phyloP scores from a whole-genome alignment of 148 eudicot genomes.

The Fagopyrum esculentum region DNA sequence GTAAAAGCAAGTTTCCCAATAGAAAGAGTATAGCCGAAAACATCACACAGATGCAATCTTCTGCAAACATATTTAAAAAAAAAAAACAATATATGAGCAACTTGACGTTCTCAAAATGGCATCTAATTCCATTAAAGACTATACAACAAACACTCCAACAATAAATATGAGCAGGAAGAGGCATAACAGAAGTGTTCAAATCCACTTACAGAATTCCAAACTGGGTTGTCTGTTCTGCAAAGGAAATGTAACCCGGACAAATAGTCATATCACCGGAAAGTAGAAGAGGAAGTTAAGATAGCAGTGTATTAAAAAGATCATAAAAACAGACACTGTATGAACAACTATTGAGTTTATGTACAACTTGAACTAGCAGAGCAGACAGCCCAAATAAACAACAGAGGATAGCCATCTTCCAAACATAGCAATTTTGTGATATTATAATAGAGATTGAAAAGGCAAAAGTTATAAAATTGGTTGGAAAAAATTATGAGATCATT shows the following conservation, averaged over 20 bases:
- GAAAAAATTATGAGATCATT: too few species aligned
- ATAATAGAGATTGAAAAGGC: neutral
- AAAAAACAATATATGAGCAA: neutral
- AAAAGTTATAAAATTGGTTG: neutral
- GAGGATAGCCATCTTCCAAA: neutral
- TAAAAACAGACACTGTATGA: neutral
- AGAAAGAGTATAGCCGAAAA: neutral
- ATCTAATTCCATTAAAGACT: neutral
- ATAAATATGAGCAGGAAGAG: neutral
- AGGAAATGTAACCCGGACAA: neutral
- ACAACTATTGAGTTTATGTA: neutral
- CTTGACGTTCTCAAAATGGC: neutral
- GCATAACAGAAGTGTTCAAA: neutral
- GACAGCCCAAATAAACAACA: neutral
- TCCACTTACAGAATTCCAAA: conserved; percentile 13
- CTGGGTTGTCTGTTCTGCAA: conserved; percentile 15
- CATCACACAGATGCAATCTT: neutral
- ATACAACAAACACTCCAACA: neutral
- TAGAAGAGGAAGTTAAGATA: neutral
- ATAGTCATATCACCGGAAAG: neutral
- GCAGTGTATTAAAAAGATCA: neutral
- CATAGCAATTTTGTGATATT: neutral
- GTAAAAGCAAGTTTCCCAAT: neutral
- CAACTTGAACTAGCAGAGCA: neutral
- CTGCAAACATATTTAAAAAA: neutral